Percentiles rank a stretch among this genome's conserved stretches.
Conservation (phyloP, 306 rosid species). For the Lathyrus tuberosus region DNA sequence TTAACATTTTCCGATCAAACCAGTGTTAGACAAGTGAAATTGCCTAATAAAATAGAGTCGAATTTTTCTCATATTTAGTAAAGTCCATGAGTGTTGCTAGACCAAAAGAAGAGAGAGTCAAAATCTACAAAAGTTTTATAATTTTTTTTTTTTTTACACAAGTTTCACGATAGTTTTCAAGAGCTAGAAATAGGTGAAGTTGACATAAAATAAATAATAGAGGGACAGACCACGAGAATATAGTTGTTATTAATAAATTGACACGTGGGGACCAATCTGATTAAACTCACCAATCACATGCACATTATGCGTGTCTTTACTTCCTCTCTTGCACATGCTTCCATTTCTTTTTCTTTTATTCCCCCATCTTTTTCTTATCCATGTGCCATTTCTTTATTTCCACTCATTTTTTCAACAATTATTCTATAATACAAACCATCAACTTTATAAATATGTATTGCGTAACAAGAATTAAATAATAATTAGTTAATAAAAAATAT, state of each 20-base stretch:
- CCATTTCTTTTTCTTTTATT: no score
- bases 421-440: not conserved
- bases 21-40: no score
- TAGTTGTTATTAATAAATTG: not conserved
- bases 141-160: no score
- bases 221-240: not conserved
- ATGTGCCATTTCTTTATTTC: slow-evolving; percentile 30
- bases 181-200: no score
- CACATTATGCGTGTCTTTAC: not conserved
- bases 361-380: slow-evolving; percentile 25
- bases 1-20: no score
- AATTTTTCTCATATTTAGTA: no score
- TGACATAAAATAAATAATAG: not conserved
- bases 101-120: no score
- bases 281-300: slow-evolving; percentile 36
- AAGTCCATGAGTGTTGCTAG: no score
- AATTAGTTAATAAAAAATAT: not conserved
- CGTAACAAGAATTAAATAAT: not conserved
- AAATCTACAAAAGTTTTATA: no score
- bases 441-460: not conserved
- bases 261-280: not conserved
- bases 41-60: no score
- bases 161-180: no score
- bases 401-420: slow-evolving; percentile 11
- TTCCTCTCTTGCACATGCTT: slow-evolving; percentile 8